Evolutionary conservation across 1,284 basidiomycete species (phyloP), one percentile per base, ranked within the genome.

Genomic region (Sporisorium iseilematis-ciliati): DNA sequence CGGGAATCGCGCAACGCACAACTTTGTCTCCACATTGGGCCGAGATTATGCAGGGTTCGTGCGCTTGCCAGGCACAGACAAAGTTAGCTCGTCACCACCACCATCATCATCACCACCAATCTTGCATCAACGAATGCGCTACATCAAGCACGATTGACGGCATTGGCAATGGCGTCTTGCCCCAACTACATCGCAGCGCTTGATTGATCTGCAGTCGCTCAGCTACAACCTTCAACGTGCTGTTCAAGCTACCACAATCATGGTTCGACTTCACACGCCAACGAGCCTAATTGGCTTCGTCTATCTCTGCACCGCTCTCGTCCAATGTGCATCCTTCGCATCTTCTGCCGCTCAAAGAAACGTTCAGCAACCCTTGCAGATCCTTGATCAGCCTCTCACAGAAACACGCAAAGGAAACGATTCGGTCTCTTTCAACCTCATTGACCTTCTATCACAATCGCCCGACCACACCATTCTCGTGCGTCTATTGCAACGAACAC

Each of bases 401-500:
- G 40, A 54, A 1, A 21, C 55, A 50, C 57, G 54, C 50, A 65
- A 62, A 41, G 43, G 50, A 18, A 62, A 71, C 41, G 63, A 65
- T 51, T 43, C 62, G 0, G 20, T 57, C 55, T 73, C 70, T 14
- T 57, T 69, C 43, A 94, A 91, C 46, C 88, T 98, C 63, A 88
- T 97, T 75, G 93, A 96, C 79, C 88, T 90, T 31, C 90, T 99
- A 64, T 89, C 88, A 26, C 87, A 87, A 3, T 93, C 95, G 75
- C 87, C 89, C 3, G 91, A 97, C 84, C 95, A 95, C 84, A 88
- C 90, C 1, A 91, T 90, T 46, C 88, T 99, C 26, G 87, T 99
- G 14, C 86, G 86, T 45, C 90, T 98, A 8, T 88, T 99, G 8
- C 95, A 97, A 85, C 90, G 91, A 12, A 90, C 95, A 3, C 91